Conservation (phyloP, 2,329 filamentous ascomycete genomes). For the Coniochaeta sp. region DNA sequence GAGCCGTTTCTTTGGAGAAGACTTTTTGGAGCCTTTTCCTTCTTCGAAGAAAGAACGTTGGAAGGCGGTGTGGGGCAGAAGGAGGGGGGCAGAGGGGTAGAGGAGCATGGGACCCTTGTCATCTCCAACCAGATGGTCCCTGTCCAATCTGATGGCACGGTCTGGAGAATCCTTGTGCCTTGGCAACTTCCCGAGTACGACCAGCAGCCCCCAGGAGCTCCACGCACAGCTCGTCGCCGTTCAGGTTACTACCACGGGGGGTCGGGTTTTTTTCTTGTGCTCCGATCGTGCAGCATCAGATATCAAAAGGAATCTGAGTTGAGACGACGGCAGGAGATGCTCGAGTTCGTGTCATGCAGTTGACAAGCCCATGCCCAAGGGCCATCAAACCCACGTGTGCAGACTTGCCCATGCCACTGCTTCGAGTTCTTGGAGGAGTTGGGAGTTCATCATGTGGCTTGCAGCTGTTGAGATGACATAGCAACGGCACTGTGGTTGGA, state of each 20-base stretch:
- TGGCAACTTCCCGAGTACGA: neutral
- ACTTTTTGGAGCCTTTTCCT: neutral
- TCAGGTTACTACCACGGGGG: neutral
- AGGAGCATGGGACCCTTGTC: neutral
- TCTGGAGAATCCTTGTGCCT: neutral
- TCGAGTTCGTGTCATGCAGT: neutral
- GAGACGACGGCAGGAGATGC: neutral
- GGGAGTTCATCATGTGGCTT: neutral
- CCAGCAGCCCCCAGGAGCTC: neutral
- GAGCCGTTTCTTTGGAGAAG: slow-evolving; percentile 1
- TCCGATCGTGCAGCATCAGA: neutral
- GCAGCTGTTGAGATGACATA: neutral
- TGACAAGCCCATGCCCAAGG: neutral
- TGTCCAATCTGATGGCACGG: neutral
- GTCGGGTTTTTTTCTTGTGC: neutral
- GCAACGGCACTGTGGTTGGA: neutral
- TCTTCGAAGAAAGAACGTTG: neutral
- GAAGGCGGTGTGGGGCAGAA: neutral
- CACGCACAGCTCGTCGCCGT: neutral
- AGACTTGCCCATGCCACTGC: neutral
- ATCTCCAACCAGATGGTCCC: neutral
- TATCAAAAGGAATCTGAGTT: neutral
- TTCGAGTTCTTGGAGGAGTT: neutral
- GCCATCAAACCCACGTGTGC: too few species aligned
- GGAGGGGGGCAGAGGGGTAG: neutral